Evolutionary conservation across 2,329 filamentous ascomycete genomes (phyloP), one percentile per base, ranked within the genome.

Genomic region (Colletotrichum eremochloae): DNA sequence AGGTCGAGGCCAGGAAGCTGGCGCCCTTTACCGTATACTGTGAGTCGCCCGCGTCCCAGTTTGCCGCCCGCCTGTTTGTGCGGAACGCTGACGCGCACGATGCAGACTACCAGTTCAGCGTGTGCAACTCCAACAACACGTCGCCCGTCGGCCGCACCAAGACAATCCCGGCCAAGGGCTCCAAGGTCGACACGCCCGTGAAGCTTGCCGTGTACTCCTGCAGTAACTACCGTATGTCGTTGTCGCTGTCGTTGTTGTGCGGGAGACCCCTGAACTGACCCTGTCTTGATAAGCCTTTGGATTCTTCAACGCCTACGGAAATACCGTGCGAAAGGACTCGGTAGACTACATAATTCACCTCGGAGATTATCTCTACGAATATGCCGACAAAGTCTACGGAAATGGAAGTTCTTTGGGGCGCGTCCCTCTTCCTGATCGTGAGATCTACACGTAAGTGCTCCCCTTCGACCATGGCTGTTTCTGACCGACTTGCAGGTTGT

Each of bases 121-220:
- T 94, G 40, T 94, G 92, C 77, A 82, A 85, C 65, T 92, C 91
- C 0, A 82, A 89, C 68, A 89, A 88, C 63, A 88, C 82, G 57
- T 92, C 89, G 64, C 87, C 89, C 0, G 63, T 93, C 33, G 92
- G 92, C 18, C 84, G 90, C 14, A 94, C 92, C 33, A 94, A 94
- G 83, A 94, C 92, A 0, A 88, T 90, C 5, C 92, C 92, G 3
- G 79, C 81, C 2, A 82, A 84, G 18, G 82, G 88, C 20, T 88
- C 92, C 66, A 83, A 88, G 33, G 86, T 91, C 7, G 83, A 86
- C 1, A 81, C 86, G 24, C 67, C 70, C 0, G 82, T 94, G 67
- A 88, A 85, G 50, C 84, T 94, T 67, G 92, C 91, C 1, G 86
- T 95, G 1, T 94, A 92, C 78, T 93, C 91, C 2, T 94, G 92